A percentile compares a stretch with the other conserved stretches of the same genome.
These are phyloP conservation scores for Ceratocystis cacaofunesta DNA, from an alignment of 2,329 filamentous ascomycete species.

Conservation along the genomic window DNA sequence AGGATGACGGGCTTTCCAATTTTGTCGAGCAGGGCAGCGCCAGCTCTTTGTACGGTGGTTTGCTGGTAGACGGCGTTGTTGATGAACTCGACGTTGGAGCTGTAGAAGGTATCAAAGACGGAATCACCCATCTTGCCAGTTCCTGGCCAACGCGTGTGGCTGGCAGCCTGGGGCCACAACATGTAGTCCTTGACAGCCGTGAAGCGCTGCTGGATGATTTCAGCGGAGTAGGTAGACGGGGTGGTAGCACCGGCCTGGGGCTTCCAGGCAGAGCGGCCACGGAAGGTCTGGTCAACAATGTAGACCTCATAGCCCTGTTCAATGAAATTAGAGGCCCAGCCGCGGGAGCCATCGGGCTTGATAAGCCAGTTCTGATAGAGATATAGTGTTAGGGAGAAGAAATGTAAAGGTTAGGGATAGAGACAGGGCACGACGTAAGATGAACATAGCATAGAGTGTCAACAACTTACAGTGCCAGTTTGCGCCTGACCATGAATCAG, in stretches of 20 bases:
- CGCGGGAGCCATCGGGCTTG: constrained; percentile 32
- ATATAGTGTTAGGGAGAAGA: constrained; percentile 18
- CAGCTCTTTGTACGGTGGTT: constrained; percentile 25
- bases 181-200: constrained; percentile 25
- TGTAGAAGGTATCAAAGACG: constrained; percentile 30
- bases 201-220: constrained; percentile 27
- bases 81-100: constrained; percentile 27
- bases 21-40: constrained; percentile 29
- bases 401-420: not conserved
- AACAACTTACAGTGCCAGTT: constrained; percentile 24
- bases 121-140: constrained; percentile 27
- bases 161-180: constrained; percentile 27
- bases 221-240: constrained; percentile 23
- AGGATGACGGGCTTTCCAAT: constrained; percentile 28
- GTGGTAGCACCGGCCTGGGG: constrained; percentile 22
- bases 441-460: constrained; percentile 20
- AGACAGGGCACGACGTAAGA: not conserved
- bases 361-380: constrained; percentile 29
- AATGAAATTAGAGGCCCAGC: constrained; percentile 35
- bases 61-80: constrained; percentile 25
- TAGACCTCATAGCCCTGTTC: constrained; percentile 33
- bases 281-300: constrained; percentile 32
- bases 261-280: constrained; percentile 31
- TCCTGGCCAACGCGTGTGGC: constrained; percentile 32
- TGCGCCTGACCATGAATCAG: constrained; percentile 31